Evolutionary conservation across 2,329 filamentous ascomycete genomes (phyloP).

Genomic region (Alternaria atra): DNA sequence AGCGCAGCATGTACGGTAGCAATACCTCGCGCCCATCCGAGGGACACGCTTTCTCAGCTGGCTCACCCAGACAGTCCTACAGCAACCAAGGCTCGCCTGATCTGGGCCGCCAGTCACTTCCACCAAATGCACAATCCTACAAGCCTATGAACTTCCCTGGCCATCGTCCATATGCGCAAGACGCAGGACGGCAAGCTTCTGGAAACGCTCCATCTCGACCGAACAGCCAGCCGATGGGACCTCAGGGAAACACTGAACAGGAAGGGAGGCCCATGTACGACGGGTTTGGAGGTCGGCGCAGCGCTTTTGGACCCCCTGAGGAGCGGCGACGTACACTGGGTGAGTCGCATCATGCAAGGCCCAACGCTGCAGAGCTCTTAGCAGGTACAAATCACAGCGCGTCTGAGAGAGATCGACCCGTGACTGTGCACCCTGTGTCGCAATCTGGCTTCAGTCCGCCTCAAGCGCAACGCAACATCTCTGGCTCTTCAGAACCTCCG

Average conservation of each 20-base stretch:
- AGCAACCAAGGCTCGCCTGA: conserved; percentile 49
- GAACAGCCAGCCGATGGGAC: conserved; percentile 51
- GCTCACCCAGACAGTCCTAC: conserved; percentile 46
- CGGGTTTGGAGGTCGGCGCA: conserved; percentile 35
- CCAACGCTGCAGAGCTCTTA: conserved; percentile 45
- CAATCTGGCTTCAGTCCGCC: conserved; percentile 52
- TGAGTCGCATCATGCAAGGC: conserved; percentile 46
- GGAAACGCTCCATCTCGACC: conserved; percentile 49
- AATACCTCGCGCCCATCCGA: conserved; percentile 41
- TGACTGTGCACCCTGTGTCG: conserved; percentile 52
- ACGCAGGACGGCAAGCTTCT: conserved; percentile 36
- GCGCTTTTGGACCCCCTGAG: conserved; percentile 40
- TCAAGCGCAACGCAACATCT: conserved; percentile 31
- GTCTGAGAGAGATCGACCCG: conserved; percentile 44
- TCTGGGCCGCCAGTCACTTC: conserved; percentile 42
- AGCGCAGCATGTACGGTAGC: conserved; percentile 42
- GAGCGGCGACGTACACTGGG: conserved; percentile 48
- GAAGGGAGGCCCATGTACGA: conserved; percentile 37
- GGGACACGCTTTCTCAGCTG: conserved; percentile 36
- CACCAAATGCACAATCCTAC: conserved; percentile 44
- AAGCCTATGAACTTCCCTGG: conserved; percentile 43
- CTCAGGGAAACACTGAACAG: conserved; percentile 34
- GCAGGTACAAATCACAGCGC: conserved; percentile 30
- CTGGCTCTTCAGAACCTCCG: conserved; percentile 30
- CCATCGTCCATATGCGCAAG: conserved; percentile 45